A percentile compares a stretch with the other conserved stretches of the same genome.
Conservation (phyloP, 2,329 filamentous ascomycete genomes). For the Zymoseptoria ardabiliae region DNA sequence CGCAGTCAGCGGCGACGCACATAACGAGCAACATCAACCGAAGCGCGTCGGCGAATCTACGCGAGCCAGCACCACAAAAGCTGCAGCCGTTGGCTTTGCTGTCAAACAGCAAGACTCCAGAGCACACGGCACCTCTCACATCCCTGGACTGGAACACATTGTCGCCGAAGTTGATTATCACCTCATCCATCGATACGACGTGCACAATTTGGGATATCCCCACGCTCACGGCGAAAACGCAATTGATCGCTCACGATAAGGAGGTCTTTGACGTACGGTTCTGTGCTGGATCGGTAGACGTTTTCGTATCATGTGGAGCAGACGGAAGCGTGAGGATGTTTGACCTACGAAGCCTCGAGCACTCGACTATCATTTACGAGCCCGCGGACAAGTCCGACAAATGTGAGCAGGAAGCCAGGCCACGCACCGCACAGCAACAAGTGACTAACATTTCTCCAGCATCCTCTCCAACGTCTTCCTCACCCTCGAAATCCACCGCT, state of each 20-base stretch:
- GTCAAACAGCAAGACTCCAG: slow-evolving; percentile 96
- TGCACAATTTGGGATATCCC: slow-evolving; percentile 99
- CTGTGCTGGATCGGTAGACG: slow-evolving; percentile 95
- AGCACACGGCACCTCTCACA: slow-evolving; percentile 93
- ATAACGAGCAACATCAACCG: slow-evolving; percentile 64
- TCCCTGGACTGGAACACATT: slow-evolving; percentile 98
- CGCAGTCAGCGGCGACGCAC: slow-evolving; percentile 42
- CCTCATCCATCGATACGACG: slow-evolving; percentile 96
- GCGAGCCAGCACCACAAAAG: slow-evolving; percentile 60
- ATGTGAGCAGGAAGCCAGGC: slow-evolving; percentile 26
- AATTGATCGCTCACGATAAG: slow-evolving; percentile 96
- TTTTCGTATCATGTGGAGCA: slow-evolving; percentile 95
- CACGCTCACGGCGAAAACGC: slow-evolving; percentile 93
- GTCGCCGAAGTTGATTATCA: slow-evolving; percentile 94
- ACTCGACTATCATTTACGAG: slow-evolving; percentile 98
- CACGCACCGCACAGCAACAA: neutral
- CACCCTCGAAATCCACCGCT: slow-evolving; percentile 59
- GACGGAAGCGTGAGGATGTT: slow-evolving; percentile 99
- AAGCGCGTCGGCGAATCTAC: slow-evolving; percentile 55
- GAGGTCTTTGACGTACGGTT: slow-evolving; percentile 98
- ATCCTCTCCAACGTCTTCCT: slow-evolving; percentile 51
- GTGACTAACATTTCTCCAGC: slow-evolving; percentile 9
- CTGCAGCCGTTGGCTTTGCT: slow-evolving; percentile 85
- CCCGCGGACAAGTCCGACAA: slow-evolving; percentile 73
- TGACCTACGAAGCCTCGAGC: slow-evolving; percentile 88